These are phyloP conservation scores for Cephalotrichum gorgonifer DNA, from an alignment of 2,329 filamentous ascomycete species.

Conservation along the genomic window DNA sequence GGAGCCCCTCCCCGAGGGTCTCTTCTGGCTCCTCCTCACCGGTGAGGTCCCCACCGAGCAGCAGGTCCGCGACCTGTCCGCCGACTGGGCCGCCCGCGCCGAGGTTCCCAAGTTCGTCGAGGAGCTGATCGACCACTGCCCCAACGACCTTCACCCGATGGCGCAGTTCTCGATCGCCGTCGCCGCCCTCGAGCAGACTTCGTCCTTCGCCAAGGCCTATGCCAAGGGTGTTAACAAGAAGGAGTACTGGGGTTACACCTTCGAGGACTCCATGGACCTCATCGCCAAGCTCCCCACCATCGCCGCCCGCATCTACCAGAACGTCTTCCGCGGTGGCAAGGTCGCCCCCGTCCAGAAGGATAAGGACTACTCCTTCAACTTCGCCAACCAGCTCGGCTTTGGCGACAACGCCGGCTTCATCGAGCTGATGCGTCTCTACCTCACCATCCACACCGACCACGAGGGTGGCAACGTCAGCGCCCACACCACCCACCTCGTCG, in stretches of 20 bases:
- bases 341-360: constrained; percentile 92
- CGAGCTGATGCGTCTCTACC: constrained; percentile 96
- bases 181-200: constrained; percentile 96
- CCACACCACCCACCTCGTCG: constrained; percentile 97
- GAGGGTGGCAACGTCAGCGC: constrained; percentile 98
- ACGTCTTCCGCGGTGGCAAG: constrained; percentile 99
- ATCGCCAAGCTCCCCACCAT: constrained; percentile 99
- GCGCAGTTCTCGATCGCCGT: constrained; percentile 98
- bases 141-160: constrained; percentile 98
- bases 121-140: constrained; percentile 99
- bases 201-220: constrained; percentile 95
- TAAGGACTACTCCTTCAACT: constrained; percentile 99
- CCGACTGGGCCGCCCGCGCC: constrained; percentile 96
- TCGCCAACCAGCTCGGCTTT: constrained; percentile 98
- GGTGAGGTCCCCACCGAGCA: constrained; percentile 96
- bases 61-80: constrained; percentile 95
- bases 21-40: constrained; percentile 99
- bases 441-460: constrained; percentile 99
- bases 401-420: constrained; percentile 92
- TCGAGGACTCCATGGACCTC: constrained; percentile 99
- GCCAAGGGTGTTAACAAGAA: constrained; percentile 99
- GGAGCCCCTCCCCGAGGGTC: constrained; percentile 96
- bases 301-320: constrained; percentile 98
- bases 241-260: constrained; percentile 99
- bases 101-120: constrained; percentile 96